Evolutionary conservation across 768 basidiomycete species (phyloP).

Genomic region (Lactifluus volemus): DNA sequence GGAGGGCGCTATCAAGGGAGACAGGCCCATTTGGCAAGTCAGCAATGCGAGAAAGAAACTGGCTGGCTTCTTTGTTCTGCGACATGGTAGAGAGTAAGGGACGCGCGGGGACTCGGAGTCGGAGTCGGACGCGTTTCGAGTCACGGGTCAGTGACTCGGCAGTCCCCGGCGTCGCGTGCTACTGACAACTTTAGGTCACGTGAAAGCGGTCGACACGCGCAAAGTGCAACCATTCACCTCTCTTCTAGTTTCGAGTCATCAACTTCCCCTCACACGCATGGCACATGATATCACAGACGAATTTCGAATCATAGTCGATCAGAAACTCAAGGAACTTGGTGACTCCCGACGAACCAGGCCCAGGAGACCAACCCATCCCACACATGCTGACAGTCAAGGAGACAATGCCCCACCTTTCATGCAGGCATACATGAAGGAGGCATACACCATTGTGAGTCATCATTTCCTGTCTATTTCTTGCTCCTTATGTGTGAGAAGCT

Average conservation of each 20-base stretch:
- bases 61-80: slow-evolving; percentile 25
- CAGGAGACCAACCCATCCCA: background rate
- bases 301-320: slow-evolving; percentile 8
- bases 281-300: slow-evolving; percentile 9
- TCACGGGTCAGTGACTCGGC: too few relatives aligned
- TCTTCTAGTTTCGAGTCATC: background rate
- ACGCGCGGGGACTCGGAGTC: too few relatives aligned
- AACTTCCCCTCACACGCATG: background rate
- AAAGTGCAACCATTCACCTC: background rate
- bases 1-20: slow-evolving; percentile 37
- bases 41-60: slow-evolving; percentile 24
- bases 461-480: slow-evolving; percentile 19
- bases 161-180: too few relatives aligned
- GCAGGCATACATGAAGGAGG: slow-evolving; percentile 67
- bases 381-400: slow-evolving; percentile 9
- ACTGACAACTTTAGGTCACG: background rate
- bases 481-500: slow-evolving; percentile 36
- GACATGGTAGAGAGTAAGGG: slow-evolving; percentile 14
- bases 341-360: background rate
- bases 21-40: slow-evolving; percentile 24
- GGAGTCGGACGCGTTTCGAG: too few relatives aligned
- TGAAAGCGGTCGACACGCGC: background rate
- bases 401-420: slow-evolving; percentile 30
- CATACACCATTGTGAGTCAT: slow-evolving; percentile 53
- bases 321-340: slow-evolving; percentile 1